Percentiles rank a stretch among this genome's conserved stretches.
These are phyloP conservation scores for Saturnispora serradocipensis DNA, from an alignment of 805 yeast species.

Conservation along the genomic window DNA sequence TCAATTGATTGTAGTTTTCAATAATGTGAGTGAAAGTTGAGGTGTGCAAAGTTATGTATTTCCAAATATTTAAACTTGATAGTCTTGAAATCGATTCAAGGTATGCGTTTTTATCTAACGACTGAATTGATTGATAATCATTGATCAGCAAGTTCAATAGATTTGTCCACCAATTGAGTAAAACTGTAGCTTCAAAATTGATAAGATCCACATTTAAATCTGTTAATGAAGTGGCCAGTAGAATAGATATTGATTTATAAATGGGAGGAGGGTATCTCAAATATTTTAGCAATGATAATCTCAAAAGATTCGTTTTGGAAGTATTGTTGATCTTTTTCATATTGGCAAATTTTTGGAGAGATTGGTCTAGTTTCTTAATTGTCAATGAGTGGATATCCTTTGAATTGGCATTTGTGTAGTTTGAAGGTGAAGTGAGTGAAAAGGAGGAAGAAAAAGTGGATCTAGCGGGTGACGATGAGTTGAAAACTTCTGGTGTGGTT, in stretches of 20 bases:
- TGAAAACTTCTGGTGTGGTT: not conserved
- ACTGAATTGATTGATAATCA: conserved; percentile 30
- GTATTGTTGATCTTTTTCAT: conserved; percentile 26
- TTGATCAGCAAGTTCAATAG: conserved; percentile 26
- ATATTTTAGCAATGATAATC: conserved; percentile 39
- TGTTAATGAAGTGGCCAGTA: conserved; percentile 2
- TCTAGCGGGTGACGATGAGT: not conserved
- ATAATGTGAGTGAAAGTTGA: conserved; percentile 17
- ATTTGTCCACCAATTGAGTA: conserved; percentile 49
- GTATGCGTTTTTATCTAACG: conserved; percentile 43
- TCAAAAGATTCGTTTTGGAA: conserved; percentile 36
- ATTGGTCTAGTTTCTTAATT: conserved; percentile 34
- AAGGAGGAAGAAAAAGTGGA: conserved; percentile 8
- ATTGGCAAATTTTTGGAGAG: conserved; percentile 35
- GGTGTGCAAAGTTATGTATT: conserved; percentile 5
- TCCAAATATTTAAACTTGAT: conserved; percentile 40
- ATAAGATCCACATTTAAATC: conserved; percentile 9
- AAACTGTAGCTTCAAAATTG: conserved; percentile 5
- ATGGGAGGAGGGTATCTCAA: conserved; percentile 22
- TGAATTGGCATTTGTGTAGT: conserved; percentile 11
- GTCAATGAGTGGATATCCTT: conserved; percentile 4
- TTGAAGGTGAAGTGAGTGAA: conserved; percentile 9
- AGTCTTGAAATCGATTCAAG: conserved; percentile 47
- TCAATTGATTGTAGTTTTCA: conserved; percentile 25
- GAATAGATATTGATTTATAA: conserved; percentile 6